Conservation (phyloP, 495 filamentous ascomycete genomes). For the Penicillium pulvis region DNA sequence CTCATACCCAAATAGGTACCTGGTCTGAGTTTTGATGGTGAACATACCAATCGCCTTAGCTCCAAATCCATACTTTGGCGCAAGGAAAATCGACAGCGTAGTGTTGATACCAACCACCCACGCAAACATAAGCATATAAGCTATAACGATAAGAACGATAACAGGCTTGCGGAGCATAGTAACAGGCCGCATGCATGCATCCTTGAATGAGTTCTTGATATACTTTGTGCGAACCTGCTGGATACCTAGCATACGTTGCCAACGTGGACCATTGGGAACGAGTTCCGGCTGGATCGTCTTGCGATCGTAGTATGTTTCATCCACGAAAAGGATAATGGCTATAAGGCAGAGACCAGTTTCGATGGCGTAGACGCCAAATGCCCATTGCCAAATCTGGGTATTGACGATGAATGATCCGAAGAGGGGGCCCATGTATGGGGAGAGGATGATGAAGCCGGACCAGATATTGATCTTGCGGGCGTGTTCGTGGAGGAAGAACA, state of each 20-base stretch:
- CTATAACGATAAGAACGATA: conserved; percentile 50
- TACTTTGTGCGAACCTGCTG: conserved; percentile 43
- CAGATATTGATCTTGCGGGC: conserved; percentile 57
- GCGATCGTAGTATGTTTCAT: conserved; percentile 63
- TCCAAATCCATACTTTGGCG: conserved; percentile 55
- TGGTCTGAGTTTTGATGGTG: no score
- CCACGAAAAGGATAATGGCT: conserved; percentile 49
- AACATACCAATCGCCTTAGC: conserved; percentile 51
- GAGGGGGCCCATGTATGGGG: conserved; percentile 62
- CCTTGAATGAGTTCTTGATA: conserved; percentile 40
- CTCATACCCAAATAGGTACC: no score
- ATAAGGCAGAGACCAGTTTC: conserved; percentile 48
- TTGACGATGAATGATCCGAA: conserved; percentile 59
- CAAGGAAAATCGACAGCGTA: conserved; percentile 58
- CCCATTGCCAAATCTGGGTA: conserved; percentile 46
- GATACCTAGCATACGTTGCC: conserved; percentile 46
- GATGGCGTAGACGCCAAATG: conserved; percentile 58
- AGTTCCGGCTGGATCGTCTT: conserved; percentile 21
- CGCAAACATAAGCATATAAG: conserved; percentile 61
- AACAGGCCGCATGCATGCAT: conserved; percentile 48
- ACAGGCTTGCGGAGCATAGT: conserved; percentile 53
- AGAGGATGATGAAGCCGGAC: conserved; percentile 44
- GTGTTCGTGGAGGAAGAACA: conserved; percentile 69
- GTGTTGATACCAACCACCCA: conserved; percentile 67
- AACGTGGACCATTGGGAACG: conserved; percentile 45